Conservation (phyloP, 2,329 filamentous ascomycete species). For the Diaporthe vaccinii region DNA sequence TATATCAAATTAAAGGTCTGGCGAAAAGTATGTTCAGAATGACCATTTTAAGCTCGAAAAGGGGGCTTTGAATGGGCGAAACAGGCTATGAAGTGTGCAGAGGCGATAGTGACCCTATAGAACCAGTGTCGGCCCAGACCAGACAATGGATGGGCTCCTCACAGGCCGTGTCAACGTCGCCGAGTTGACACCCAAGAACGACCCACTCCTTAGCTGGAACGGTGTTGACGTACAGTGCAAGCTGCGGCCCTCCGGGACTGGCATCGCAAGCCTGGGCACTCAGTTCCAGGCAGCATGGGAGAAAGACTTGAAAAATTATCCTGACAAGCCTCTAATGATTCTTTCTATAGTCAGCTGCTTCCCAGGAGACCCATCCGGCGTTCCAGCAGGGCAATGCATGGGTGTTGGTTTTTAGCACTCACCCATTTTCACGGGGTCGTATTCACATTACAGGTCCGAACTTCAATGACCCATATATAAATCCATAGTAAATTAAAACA, state of each 20-base stretch:
- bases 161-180: conserved; percentile 41
- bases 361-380: conserved; percentile 56
- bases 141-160: conserved; percentile 41
- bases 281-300: conserved; percentile 45
- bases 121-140: neutral
- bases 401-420: conserved; percentile 66
- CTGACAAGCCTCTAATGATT: conserved; percentile 60
- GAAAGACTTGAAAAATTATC: conserved; percentile 42
- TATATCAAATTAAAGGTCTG: no score
- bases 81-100: no score
- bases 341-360: conserved; percentile 56
- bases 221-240: conserved; percentile 33
- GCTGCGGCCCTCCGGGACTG: conserved; percentile 40
- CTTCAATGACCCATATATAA: conserved; percentile 54
- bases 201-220: conserved; percentile 34
- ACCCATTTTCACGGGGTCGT: conserved; percentile 72
- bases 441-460: conserved; percentile 68
- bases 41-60: no score
- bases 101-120: no score
- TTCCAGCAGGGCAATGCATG: conserved; percentile 63
- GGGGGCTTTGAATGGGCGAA: no score
- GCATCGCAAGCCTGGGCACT: conserved; percentile 43
- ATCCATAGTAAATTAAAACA: no score
- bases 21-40: no score
- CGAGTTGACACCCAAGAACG: conserved; percentile 46